Evolutionary conservation across 2,329 filamentous ascomycete species (phyloP).

Genomic region (Hirsutella minnesotensis): DNA sequence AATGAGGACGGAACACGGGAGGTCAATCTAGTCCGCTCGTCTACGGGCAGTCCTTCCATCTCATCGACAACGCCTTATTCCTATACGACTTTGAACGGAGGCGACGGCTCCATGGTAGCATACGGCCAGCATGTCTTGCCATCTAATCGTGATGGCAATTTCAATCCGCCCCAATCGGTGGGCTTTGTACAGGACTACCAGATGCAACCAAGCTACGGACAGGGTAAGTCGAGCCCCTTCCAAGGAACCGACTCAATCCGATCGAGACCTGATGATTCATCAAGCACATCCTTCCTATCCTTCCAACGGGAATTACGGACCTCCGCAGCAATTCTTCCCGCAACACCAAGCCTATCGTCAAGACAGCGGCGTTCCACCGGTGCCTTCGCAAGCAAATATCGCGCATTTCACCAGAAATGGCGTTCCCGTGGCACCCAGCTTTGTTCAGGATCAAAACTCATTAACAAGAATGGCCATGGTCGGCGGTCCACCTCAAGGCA

Average conservation of each 20-base stretch:
- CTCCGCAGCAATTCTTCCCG: conserved; percentile 25
- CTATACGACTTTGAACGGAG: conserved; percentile 41
- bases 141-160: conserved; percentile 23
- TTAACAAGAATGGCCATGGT: conserved; percentile 23
- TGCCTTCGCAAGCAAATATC: conserved; percentile 15
- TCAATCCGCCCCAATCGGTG: conserved; percentile 15
- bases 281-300: conserved; percentile 16
- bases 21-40: conserved; percentile 54
- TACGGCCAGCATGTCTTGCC: conserved; percentile 24
- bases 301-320: conserved; percentile 20
- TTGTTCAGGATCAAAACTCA: conserved; percentile 17
- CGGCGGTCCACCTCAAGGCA: conserved; percentile 52
- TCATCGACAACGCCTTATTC: conserved; percentile 69
- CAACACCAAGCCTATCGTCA: conserved; percentile 18
- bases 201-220: conserved; percentile 17
- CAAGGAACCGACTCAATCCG: not conserved
- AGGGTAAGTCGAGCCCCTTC: conserved; percentile 13
- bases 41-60: conserved; percentile 61
- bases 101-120: conserved; percentile 13
- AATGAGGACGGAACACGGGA: conserved; percentile 53
- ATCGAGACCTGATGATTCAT: not conserved
- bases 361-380: conserved; percentile 13
- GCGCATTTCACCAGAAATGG: conserved; percentile 16
- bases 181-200: conserved; percentile 22
- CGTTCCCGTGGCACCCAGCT: conserved; percentile 9